A percentile compares a stretch with the other conserved stretches of the same genome.
phyloP scores from a whole-genome alignment of 202 grass and related monocot species.

The Bolboschoenoplectus hybrid region DNA sequence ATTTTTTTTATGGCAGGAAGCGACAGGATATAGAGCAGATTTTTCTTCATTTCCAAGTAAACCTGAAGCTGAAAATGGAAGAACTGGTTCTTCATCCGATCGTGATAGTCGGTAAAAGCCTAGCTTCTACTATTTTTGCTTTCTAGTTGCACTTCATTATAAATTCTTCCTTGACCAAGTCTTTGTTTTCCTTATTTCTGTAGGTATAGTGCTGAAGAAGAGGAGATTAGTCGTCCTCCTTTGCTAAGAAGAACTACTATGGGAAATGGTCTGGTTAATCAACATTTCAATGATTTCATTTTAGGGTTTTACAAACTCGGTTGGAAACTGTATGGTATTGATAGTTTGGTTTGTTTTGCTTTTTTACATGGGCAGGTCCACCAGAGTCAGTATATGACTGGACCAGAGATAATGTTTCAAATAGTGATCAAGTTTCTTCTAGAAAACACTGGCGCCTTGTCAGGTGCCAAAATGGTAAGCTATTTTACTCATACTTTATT shows the following conservation, averaged over 20 bases:
- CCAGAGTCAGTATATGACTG: slow-evolving; percentile 90
- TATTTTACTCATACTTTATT: slow-evolving; percentile 34
- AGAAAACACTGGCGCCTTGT: slow-evolving; percentile 96
- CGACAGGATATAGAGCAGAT: slow-evolving; percentile 56
- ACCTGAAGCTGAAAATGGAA: slow-evolving; percentile 64
- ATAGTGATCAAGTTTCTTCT: slow-evolving; percentile 83
- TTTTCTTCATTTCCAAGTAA: slow-evolving; percentile 50
- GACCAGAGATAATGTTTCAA: slow-evolving; percentile 75
- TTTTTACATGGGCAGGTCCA: slow-evolving; percentile 56
- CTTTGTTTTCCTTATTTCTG: slow-evolving; percentile 39
- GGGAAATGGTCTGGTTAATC: slow-evolving; percentile 71
- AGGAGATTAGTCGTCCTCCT: slow-evolving; percentile 50
- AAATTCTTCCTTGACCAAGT: slow-evolving; percentile 8
- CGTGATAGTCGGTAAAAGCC: slow-evolving; percentile 82
- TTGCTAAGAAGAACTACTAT: slow-evolving; percentile 88
- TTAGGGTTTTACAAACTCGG: slow-evolving; percentile 16
- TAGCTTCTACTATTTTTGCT: slow-evolving; percentile 30
- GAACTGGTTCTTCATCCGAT: slow-evolving; percentile 79
- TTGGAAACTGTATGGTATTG: slow-evolving; percentile 15
- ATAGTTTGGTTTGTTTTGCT: slow-evolving; percentile 34
- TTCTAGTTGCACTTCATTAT: neutral
- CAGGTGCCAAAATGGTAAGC: slow-evolving; percentile 95
- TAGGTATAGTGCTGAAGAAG: slow-evolving; percentile 90
- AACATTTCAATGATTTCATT: slow-evolving; percentile 28
- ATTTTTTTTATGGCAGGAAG: slow-evolving; percentile 55